These are phyloP conservation scores for Amaranthus tricolor DNA, from an alignment of 179 eudicot species.

Conservation along the genomic window DNA sequence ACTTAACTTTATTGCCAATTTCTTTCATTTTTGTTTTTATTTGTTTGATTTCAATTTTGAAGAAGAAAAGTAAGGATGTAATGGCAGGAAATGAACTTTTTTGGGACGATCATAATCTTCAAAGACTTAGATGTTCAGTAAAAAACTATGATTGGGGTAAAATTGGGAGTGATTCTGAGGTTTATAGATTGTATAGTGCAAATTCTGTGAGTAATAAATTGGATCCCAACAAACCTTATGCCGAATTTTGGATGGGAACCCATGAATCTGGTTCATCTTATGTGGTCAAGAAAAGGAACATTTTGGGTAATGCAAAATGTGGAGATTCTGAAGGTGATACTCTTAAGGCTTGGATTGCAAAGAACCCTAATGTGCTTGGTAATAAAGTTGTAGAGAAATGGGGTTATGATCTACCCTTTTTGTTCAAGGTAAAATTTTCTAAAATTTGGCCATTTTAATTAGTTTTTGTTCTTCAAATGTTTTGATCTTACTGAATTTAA, in stretches of 20 bases:
- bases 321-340: constrained; percentile 25
- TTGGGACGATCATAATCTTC: constrained; percentile 27
- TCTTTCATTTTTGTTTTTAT: constrained; percentile 26
- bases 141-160: constrained; percentile 78
- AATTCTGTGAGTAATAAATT: constrained; percentile 45
- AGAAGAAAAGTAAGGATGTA: constrained; percentile 23
- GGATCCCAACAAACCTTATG: constrained; percentile 55
- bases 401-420: constrained; percentile 80
- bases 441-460: neutral
- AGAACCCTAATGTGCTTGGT: constrained; percentile 69
- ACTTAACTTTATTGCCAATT: constrained; percentile 27
- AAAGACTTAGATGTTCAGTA: constrained; percentile 56
- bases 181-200: constrained; percentile 43
- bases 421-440: constrained; percentile 64
- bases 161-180: constrained; percentile 53
- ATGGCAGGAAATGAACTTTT: constrained; percentile 19
- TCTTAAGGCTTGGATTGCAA: constrained; percentile 68
- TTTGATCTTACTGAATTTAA: constrained; percentile 4
- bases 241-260: constrained; percentile 99
- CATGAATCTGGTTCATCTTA: constrained; percentile 85
- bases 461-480: neutral
- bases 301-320: constrained; percentile 16
- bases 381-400: constrained; percentile 59
- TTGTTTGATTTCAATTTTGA: constrained; percentile 29
- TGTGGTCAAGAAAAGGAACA: constrained; percentile 26